Conservation (phyloP, 2,329 filamentous ascomycete genomes). For the Aspergillus fischeri region DNA sequence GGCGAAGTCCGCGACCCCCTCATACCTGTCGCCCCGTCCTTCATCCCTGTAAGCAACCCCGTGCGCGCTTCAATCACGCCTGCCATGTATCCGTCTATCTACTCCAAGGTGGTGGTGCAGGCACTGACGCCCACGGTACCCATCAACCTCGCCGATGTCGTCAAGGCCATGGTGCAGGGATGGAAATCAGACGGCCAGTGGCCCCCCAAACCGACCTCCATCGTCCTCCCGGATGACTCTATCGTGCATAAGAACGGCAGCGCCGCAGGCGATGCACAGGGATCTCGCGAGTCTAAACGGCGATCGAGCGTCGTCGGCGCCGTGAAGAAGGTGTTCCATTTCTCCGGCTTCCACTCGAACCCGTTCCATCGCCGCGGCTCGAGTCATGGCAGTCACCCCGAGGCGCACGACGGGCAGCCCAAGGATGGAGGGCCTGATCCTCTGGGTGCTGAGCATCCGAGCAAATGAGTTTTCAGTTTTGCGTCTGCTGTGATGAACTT, state of each 20-base stretch:
- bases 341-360: slow-evolving; percentile 30
- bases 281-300: slow-evolving; percentile 21
- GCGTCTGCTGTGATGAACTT: not conserved
- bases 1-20: slow-evolving; percentile 52
- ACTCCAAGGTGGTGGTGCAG: slow-evolving; percentile 81
- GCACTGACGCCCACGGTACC: slow-evolving; percentile 78
- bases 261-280: slow-evolving; percentile 9
- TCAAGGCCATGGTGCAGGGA: slow-evolving; percentile 74
- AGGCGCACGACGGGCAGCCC: not conserved
- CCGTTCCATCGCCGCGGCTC: slow-evolving; percentile 37
- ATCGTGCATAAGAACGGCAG: slow-evolving; percentile 18
- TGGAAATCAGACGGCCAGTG: slow-evolving; percentile 94
- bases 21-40: slow-evolving; percentile 67
- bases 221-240: slow-evolving; percentile 28
- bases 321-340: slow-evolving; percentile 39
- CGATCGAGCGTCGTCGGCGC: slow-evolving; percentile 36
- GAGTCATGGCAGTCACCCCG: slow-evolving; percentile 13
- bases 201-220: slow-evolving; percentile 61
- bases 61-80: slow-evolving; percentile 74
- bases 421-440: slow-evolving; percentile 1
- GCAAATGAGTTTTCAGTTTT: not conserved
- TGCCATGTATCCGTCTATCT: slow-evolving; percentile 73
- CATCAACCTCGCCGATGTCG: slow-evolving; percentile 79
- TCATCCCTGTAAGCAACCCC: slow-evolving; percentile 69
- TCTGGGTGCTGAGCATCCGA: not conserved